phyloP scores from a whole-genome alignment of 306 rosid genomes.

The Potentilla sterilis region DNA sequence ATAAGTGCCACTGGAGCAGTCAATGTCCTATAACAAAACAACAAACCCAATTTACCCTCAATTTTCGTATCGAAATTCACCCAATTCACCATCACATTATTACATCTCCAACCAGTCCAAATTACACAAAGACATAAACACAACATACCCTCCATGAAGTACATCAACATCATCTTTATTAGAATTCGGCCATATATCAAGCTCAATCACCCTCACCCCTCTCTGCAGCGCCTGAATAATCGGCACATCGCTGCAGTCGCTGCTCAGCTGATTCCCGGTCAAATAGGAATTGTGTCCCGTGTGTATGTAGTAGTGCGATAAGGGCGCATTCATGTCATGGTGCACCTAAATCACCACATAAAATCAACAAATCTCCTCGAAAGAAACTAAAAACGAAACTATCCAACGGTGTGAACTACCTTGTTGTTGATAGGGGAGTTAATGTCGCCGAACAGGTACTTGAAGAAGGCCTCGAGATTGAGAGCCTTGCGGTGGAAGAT shows the following conservation, averaged over 20 bases:
- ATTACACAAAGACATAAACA: background rate
- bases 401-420: conserved; percentile 21
- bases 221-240: conserved; percentile 62
- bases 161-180: conserved; percentile 71
- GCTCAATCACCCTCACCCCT: conserved; percentile 94
- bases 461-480: conserved; percentile 76
- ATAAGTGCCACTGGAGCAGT: conserved; percentile 88
- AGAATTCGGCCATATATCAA: conserved; percentile 97
- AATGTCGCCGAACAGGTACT: conserved; percentile 61
- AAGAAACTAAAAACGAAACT: background rate
- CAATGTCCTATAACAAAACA: conserved; percentile 58
- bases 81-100: background rate
- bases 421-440: conserved; percentile 54
- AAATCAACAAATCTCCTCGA: background rate
- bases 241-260: conserved; percentile 95
- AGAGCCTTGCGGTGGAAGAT: conserved; percentile 69
- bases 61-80: background rate
- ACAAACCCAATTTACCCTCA: conserved; percentile 8
- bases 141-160: conserved; percentile 85
- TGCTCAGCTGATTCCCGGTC: conserved; percentile 94
- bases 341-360: conserved; percentile 47
- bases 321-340: conserved; percentile 82
- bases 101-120: background rate
- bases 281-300: conserved; percentile 96
- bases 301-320: conserved; percentile 89